Conservation (phyloP, 495 filamentous ascomycete genomes). For the Xylaria intraflava region DNA sequence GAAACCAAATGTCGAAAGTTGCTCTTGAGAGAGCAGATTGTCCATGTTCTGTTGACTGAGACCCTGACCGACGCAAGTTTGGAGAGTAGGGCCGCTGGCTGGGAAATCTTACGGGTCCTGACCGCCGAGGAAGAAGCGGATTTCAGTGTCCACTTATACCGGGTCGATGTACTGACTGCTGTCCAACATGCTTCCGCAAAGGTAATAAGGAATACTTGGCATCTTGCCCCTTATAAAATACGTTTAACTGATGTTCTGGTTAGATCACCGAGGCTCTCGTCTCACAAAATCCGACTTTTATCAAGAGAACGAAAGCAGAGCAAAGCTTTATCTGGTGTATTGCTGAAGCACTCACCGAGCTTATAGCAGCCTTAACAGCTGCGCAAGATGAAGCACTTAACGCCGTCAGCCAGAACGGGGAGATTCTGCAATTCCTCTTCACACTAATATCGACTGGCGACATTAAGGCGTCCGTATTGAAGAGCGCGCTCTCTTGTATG, state of each 20-base stretch:
- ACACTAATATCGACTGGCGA: constrained; percentile 31
- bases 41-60: constrained; percentile 53
- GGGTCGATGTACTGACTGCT: constrained; percentile 51
- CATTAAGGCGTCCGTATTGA: constrained; percentile 30
- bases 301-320: constrained; percentile 41
- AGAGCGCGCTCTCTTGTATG: constrained; percentile 46
- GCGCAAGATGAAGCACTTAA: constrained; percentile 49
- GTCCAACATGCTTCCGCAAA: constrained; percentile 43
- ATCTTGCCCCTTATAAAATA: background rate
- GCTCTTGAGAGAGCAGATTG: constrained; percentile 54
- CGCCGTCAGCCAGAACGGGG: constrained; percentile 39
- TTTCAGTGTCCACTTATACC: constrained; percentile 55
- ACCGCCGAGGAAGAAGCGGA: constrained; percentile 53
- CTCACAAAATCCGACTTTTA: constrained; percentile 30
- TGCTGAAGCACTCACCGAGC: constrained; percentile 36
- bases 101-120: constrained; percentile 54
- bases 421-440: constrained; percentile 46
- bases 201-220: constrained; percentile 36
- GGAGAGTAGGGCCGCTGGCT: constrained; percentile 52
- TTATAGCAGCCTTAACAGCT: constrained; percentile 41
- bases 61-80: constrained; percentile 51
- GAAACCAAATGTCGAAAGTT: constrained; percentile 52
- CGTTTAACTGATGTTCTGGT: constrained; percentile 12
- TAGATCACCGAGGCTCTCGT: constrained; percentile 41
- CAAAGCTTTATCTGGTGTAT: constrained; percentile 46